Conservation (phyloP, 1,284 basidiomycete genomes). For the Cutaneotrichosporon cutaneum region DNA sequence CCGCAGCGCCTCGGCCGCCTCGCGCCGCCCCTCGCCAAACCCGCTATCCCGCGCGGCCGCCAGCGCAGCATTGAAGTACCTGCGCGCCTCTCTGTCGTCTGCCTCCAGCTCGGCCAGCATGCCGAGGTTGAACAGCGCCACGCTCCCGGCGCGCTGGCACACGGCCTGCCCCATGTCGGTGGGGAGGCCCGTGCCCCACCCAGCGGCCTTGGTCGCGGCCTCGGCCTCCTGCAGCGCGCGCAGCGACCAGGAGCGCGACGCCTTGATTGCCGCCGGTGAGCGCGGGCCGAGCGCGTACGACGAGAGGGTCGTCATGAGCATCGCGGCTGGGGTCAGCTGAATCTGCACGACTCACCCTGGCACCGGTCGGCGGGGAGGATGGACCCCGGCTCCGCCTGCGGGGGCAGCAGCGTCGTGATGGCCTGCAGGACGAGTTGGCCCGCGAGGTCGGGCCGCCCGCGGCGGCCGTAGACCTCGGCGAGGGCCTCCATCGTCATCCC, state of each 20-base stretch:
- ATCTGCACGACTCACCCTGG: slow-evolving; percentile 44
- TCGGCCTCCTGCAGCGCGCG: slow-evolving; percentile 45
- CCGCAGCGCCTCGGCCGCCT: slow-evolving; percentile 43
- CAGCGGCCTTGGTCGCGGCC: slow-evolving; percentile 30
- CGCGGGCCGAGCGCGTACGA: slow-evolving; percentile 45
- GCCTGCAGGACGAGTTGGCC: slow-evolving; percentile 50
- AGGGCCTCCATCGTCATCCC: slow-evolving; percentile 53
- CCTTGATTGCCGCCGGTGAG: slow-evolving; percentile 39
- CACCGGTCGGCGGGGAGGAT: slow-evolving; percentile 43
- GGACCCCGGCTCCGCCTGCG: slow-evolving; percentile 19
- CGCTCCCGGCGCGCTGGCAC: slow-evolving; percentile 42
- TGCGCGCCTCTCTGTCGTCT: slow-evolving; percentile 33
- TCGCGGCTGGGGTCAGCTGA: slow-evolving; percentile 13
- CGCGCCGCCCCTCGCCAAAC: slow-evolving; percentile 44
- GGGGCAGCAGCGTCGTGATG: slow-evolving; percentile 45
- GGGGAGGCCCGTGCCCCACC: slow-evolving; percentile 18
- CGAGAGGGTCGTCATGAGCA: slow-evolving; percentile 52
- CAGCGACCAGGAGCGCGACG: slow-evolving; percentile 47
- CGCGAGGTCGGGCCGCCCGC: slow-evolving; percentile 42
- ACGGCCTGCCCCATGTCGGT: slow-evolving; percentile 28
- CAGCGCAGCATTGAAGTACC: slow-evolving; percentile 37
- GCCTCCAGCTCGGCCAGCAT: slow-evolving; percentile 51
- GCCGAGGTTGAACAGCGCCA: slow-evolving; percentile 49
- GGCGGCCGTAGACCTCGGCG: slow-evolving; percentile 48
- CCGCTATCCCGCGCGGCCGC: slow-evolving; percentile 35